Base-by-base conservation (phyloP, 202 grass and related monocot genomes). In the Elaeis oleifera region DNA sequence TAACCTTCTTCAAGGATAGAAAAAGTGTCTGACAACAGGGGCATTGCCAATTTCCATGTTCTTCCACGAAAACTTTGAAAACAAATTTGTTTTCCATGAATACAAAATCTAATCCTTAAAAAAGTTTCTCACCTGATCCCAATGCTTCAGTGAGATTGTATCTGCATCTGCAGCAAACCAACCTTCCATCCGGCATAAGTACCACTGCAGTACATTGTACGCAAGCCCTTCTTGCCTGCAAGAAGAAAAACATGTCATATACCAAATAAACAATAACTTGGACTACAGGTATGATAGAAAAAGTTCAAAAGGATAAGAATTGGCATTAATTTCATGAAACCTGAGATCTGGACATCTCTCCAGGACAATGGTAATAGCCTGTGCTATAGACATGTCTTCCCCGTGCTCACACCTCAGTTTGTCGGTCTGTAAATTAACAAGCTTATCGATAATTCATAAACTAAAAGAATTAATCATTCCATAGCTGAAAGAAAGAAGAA, bases 131-230 rank as follows among this genome's bases (percentile, higher is more conserved):
- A 99, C 88, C 85, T 94, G 71, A 69, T 99, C 94, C 94, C 94
- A 99, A 6, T 84, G 76, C 68, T 84, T 82, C 17, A 99, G 63
- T 6, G 94, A 99, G 22, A 99, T 99, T 23, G 80, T 81, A 56
- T 99, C 88, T 9, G 94, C 85, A 23, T 99, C 94, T 66, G 88
- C 87, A 51, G 94, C 94, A 87, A 94, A 99, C 94, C 94, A 99
- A 60, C 94, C 94, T 76, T 99, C 94, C 85, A 99, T 92, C 32
- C 94, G 88, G 56, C 94, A 99, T 63, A 99, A 60, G 79, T 94
- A 99, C 94, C 88, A 99, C 68, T 94, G 94, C 53, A 99, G 78
- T 58, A 99, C 88, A 63, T 99, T 80, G 72, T 87, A 65, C n/a
- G 85, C 80, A 80, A 94, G 75, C 63, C 94, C 94, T 80, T 94